Evolutionary conservation across 176 grass and related monocot genomes (phyloP).

Genomic region (Zoysia pacifica): DNA sequence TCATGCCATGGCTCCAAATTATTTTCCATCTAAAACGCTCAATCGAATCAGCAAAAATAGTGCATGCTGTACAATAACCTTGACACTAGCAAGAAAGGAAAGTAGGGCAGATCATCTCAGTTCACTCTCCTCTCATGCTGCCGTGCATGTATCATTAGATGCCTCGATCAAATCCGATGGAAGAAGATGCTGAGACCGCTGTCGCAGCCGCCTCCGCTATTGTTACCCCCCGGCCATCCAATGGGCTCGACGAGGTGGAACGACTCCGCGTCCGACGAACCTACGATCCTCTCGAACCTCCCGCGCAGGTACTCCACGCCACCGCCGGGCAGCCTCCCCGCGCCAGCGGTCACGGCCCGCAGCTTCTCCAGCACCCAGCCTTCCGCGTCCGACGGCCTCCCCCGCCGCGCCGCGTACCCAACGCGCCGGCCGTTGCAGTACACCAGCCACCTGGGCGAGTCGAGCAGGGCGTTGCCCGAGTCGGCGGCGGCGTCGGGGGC

Average conservation of each 20-base stretch:
- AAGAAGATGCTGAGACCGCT: conserved; percentile 65
- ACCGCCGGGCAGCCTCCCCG: conserved; percentile 39
- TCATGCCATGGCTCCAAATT: too few relatives aligned
- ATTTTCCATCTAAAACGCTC: too few relatives aligned
- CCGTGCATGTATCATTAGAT: too few relatives aligned
- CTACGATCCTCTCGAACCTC: conserved; percentile 52
- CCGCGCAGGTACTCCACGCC: conserved; percentile 53
- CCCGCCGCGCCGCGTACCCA: conserved; percentile 46
- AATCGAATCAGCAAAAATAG: too few relatives aligned
- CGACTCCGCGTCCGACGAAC: conserved; percentile 53
- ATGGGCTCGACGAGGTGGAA: conserved; percentile 53
- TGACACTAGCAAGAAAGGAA: too few relatives aligned
- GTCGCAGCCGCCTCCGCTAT: background rate
- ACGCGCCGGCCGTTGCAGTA: conserved; percentile 51
- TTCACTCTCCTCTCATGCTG: too few relatives aligned
- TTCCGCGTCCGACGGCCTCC: conserved; percentile 45
- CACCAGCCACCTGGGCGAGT: conserved; percentile 48
- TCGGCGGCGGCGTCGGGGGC: background rate
- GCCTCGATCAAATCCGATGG: conserved; percentile 31
- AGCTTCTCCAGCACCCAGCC: conserved; percentile 46
- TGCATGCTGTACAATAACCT: too few relatives aligned
- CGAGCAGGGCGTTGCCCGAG: conserved; percentile 18
- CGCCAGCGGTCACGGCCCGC: conserved; percentile 47
- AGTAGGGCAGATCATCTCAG: too few relatives aligned
- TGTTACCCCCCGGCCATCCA: conserved; percentile 22